Evolutionary conservation across 805 yeast species (phyloP).

Genomic region (Ogataea kodamae): DNA sequence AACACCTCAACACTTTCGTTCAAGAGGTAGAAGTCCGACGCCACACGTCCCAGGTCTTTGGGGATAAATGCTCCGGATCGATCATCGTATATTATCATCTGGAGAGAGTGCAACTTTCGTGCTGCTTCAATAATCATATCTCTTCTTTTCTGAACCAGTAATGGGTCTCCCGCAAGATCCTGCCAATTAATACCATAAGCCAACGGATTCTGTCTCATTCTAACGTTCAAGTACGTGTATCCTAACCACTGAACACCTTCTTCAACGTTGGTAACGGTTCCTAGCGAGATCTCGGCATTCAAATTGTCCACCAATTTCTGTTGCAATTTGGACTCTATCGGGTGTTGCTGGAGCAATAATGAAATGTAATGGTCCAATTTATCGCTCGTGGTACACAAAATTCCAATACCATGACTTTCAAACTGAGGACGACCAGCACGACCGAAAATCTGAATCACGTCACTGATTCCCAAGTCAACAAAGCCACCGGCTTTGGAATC

Average conservation of each 20-base stretch:
- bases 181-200: constrained; percentile 89
- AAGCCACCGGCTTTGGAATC: constrained; percentile 94
- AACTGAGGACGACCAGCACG: constrained; percentile 99
- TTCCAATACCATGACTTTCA: constrained; percentile 89
- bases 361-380: constrained; percentile 84
- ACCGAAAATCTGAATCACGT: constrained; percentile 96
- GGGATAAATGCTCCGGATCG: constrained; percentile 72
- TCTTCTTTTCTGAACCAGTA: constrained; percentile 66
- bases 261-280: constrained; percentile 89
- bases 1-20: constrained; percentile 86
- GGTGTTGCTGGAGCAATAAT: constrained; percentile 87
- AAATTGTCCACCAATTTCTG: constrained; percentile 83
- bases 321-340: constrained; percentile 83
- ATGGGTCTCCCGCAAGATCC: constrained; percentile 79
- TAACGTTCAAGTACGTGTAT: constrained; percentile 86
- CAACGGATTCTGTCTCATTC: constrained; percentile 94
- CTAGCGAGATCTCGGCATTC: constrained; percentile 94
- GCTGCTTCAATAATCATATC: constrained; percentile 80
- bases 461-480: constrained; percentile 90
- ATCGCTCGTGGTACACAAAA: constrained; percentile 79
- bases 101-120: constrained; percentile 73
- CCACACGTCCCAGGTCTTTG: constrained; percentile 89
- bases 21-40: constrained; percentile 87
- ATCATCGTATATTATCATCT: constrained; percentile 93
- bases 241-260: constrained; percentile 99